Evolutionary conservation across 2,329 filamentous ascomycete species (phyloP).

Genomic region (Monascus ruber): DNA sequence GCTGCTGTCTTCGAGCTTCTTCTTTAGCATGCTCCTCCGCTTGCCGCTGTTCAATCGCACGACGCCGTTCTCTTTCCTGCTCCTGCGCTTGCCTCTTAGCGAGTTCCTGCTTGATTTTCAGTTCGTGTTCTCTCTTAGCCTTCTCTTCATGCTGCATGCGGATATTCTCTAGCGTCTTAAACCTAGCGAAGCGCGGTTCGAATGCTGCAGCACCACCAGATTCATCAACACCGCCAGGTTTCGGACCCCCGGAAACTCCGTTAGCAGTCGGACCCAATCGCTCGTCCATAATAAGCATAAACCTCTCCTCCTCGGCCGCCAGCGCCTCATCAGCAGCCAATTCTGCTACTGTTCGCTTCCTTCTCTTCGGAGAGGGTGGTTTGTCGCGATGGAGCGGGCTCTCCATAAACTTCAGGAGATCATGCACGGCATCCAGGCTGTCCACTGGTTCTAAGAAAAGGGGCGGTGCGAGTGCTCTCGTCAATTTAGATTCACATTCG

Average conservation of each 20-base stretch:
- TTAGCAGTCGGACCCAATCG: constrained; percentile 53
- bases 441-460: constrained; percentile 68
- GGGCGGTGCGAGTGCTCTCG: constrained; percentile 61
- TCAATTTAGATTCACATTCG: constrained; percentile 63
- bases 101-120: constrained; percentile 39
- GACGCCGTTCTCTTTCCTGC: constrained; percentile 37
- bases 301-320: constrained; percentile 77
- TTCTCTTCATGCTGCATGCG: constrained; percentile 65
- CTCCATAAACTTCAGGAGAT: constrained; percentile 57
- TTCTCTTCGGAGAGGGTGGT: constrained; percentile 72
- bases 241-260: constrained; percentile 45
- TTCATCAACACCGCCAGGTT: constrained; percentile 60
- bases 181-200: constrained; percentile 77
- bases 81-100: constrained; percentile 38
- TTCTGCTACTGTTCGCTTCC: constrained; percentile 89
- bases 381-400: constrained; percentile 67
- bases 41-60: constrained; percentile 32
- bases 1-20: constrained; percentile 27
- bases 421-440: constrained; percentile 56
- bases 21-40: constrained; percentile 34
- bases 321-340: constrained; percentile 89
- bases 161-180: constrained; percentile 83
- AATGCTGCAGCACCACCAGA: constrained; percentile 62
- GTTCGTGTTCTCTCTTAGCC: constrained; percentile 37
- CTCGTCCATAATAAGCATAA: constrained; percentile 88